Evolutionary conservation across 257 asterid species (phyloP).

Genomic region (Plantago ovata): DNA sequence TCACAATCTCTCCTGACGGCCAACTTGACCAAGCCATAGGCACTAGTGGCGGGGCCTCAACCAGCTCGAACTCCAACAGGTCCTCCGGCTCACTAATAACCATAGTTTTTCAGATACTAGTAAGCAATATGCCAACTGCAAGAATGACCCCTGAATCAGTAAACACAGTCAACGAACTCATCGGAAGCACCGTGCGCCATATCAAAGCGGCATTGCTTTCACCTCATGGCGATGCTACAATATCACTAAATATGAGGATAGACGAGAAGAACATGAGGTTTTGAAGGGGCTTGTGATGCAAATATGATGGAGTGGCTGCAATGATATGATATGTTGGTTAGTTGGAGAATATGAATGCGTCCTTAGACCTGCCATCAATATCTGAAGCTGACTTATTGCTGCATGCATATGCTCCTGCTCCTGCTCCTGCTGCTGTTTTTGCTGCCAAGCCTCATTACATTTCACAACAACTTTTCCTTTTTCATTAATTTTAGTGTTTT

Average conservation of each 20-base stretch:
- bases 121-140: conserved; percentile 66
- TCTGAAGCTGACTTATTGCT: conserved; percentile 39
- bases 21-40: conserved; percentile 10
- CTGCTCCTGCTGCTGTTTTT: conserved; percentile 30
- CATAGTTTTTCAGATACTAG: conserved; percentile 73
- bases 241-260: too few relatives aligned
- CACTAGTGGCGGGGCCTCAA: conserved; percentile 43
- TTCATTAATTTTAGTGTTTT: conserved; percentile 15
- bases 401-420: conserved; percentile 27
- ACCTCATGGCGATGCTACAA: conserved; percentile 17
- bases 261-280: too few relatives aligned
- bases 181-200: conserved; percentile 75
- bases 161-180: conserved; percentile 71
- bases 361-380: conserved; percentile 37
- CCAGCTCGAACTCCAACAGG: conserved; percentile 32
- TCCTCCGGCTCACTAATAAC: conserved; percentile 68
- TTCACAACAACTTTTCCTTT: conserved; percentile 34
- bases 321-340: conserved; percentile 34
- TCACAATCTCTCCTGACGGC: conserved; percentile 76
- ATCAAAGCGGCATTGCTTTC: conserved; percentile 72
- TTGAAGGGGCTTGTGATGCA: conserved; percentile 16
- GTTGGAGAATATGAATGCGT: conserved; percentile 64
- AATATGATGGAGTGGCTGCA: conserved; percentile 45
- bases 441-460: conserved; percentile 37
- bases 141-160: conserved; percentile 88